Conservation (phyloP, 2,329 filamentous ascomycete genomes). For the Neonectria magnoliae region DNA sequence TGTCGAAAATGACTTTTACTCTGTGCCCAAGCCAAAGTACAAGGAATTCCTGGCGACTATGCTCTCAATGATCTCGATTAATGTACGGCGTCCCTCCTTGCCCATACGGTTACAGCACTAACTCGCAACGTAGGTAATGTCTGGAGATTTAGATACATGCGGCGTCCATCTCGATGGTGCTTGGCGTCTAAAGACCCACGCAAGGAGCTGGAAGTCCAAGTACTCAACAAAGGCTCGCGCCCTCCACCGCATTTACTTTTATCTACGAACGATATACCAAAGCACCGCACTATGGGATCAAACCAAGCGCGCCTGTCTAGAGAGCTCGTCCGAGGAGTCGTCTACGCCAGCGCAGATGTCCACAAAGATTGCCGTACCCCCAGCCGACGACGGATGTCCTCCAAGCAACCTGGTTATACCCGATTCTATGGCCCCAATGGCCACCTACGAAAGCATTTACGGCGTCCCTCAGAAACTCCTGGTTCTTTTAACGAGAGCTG, state of each 20-base stretch:
- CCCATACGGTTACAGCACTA: not conserved
- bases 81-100: constrained; percentile 20
- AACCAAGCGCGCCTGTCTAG: constrained; percentile 1
- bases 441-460: constrained; percentile 20
- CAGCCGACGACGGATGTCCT: constrained; percentile 7
- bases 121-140: constrained; percentile 34
- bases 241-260: constrained; percentile 41
- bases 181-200: constrained; percentile 32
- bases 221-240: constrained; percentile 32
- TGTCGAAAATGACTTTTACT: constrained; percentile 35
- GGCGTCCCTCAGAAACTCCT: constrained; percentile 18
- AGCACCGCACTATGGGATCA: constrained; percentile 28
- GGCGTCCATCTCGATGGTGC: constrained; percentile 38
- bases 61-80: constrained; percentile 44
- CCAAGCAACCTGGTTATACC: not conserved
- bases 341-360: not conserved
- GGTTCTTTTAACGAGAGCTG: constrained; percentile 13
- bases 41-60: constrained; percentile 43
- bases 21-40: constrained; percentile 34
- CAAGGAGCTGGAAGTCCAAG: constrained; percentile 29
- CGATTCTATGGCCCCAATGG: constrained; percentile 17
- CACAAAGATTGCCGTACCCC: not conserved
- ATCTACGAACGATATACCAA: constrained; percentile 38
- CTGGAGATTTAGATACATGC: constrained; percentile 38
- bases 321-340: not conserved